Base-by-base conservation (phyloP, 2,329 filamentous ascomycete species). In the Penicillium glabrum region DNA sequence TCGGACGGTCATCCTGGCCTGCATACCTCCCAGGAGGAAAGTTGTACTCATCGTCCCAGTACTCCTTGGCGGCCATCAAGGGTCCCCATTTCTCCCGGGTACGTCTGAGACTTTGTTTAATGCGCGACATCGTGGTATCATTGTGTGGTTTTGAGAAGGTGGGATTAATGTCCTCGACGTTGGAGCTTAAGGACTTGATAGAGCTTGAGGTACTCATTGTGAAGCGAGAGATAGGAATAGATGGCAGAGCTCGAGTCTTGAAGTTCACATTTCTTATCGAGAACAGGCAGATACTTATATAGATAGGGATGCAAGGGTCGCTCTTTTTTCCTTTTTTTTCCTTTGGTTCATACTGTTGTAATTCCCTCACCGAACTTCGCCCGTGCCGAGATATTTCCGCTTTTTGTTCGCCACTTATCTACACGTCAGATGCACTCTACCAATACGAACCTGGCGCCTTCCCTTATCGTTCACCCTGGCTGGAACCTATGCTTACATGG, bases 1-100 rank as follows among this genome's bases (percentile, higher is more conserved):
- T 14, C 39, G n/a, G n/a, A n/a, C 39, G 39, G 10, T 23, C 19
- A 14, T 96, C 60, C 41, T 66, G 62, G 1, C 64, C 62, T 3
- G 57, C 60, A 53, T 58, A 62, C 31, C 59, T 57, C 16, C 61
- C 57, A 11, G 54, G 47, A 43, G 61, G 57, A 51, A 67, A 66
- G 27, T 62, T 65, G 46, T 67, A 65, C 16, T 64, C 59, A 24
- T 64, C 62, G n/a, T 65, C 43, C n/a, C 59, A 44, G 23, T 51
- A 37, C 19, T 60, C 56, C 41, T 61, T 66, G 14, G 64, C 64
- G 10, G 58, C 56, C 60, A 66, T 61, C 16, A 62, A 53, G 14
- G 61, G 61, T 8, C 57, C 60, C 61, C 61, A 63, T 24, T 59
- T 56, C 35, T 61, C 57, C 37, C 59, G 54, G 6, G 60, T 35